These are phyloP conservation scores for Leccinum ochraceum DNA, from an alignment of 768 basidiomycete species.

Conservation along the genomic window DNA sequence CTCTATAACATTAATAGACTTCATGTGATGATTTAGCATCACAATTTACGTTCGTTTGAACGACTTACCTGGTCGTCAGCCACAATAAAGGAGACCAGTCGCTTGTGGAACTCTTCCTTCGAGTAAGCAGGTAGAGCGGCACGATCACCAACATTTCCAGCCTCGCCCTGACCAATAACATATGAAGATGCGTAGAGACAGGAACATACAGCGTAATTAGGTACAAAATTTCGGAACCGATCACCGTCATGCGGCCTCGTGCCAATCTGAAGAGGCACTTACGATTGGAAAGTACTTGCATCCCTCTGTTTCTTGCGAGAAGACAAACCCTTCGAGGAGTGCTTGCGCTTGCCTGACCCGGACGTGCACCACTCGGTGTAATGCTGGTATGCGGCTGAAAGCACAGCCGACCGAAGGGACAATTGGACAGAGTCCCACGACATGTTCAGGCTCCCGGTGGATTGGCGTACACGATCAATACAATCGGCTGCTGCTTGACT, in stretches of 20 bases:
- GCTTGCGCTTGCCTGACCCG: neutral
- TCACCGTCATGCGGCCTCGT: too few relatives aligned
- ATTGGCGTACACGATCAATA: neutral
- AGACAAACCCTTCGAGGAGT: neutral
- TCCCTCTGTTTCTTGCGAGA: neutral
- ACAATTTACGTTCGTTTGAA: neutral
- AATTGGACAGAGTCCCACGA: neutral
- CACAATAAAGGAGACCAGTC: neutral
- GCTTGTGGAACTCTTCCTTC: neutral
- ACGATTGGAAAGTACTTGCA: neutral
- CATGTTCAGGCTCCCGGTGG: neutral
- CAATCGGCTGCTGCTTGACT: neutral
- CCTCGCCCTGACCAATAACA: neutral
- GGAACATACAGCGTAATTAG: too few relatives aligned
- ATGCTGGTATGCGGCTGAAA: neutral
- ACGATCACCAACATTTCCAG: neutral
- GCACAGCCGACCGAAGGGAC: neutral
- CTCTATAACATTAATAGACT: neutral
- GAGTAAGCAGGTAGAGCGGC: neutral
- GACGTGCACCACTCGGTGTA: neutral
- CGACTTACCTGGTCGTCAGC: neutral
- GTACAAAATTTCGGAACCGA: too few relatives aligned
- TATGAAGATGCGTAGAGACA: too few relatives aligned
- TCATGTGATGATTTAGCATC: neutral
- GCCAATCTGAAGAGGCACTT: neutral